Conservation (phyloP, 75 land plant genomes). For the Pinus tabuliformis region DNA sequence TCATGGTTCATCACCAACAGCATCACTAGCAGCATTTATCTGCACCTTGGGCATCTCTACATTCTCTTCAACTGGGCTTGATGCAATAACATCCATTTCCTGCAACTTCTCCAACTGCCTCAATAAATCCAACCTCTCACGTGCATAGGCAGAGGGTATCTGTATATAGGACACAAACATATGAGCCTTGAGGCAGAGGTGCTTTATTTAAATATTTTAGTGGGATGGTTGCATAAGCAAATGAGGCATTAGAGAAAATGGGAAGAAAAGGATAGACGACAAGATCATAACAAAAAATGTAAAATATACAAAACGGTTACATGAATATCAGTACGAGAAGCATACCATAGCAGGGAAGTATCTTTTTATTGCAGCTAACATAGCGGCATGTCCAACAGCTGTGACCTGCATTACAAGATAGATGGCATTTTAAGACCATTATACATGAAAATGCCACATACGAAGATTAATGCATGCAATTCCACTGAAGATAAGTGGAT, state of each 20-base stretch:
- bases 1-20: background rate
- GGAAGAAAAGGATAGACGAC: background rate
- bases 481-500: background rate
- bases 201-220: background rate
- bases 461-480: background rate
- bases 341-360: constrained; percentile 92
- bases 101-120: constrained; percentile 88
- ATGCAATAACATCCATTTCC: constrained; percentile 51
- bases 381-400: constrained; percentile 98
- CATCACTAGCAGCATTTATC: background rate
- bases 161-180: constrained; percentile 17
- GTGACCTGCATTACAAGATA: constrained; percentile 65
- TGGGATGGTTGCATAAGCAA: background rate
- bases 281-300: no score
- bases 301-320: background rate
- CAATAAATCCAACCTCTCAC: constrained; percentile 81
- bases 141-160: constrained; percentile 96
- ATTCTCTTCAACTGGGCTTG: constrained; percentile 19
- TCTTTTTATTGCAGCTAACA: constrained; percentile 93
- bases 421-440: constrained; percentile 1
- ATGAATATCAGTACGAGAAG: background rate
- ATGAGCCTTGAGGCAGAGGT: background rate
- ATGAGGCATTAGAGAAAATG: background rate
- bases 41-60: background rate
- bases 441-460: background rate